Base-by-base conservation (phyloP, 1,139 yeast species). In the Debaryomyces robertsiae region DNA sequence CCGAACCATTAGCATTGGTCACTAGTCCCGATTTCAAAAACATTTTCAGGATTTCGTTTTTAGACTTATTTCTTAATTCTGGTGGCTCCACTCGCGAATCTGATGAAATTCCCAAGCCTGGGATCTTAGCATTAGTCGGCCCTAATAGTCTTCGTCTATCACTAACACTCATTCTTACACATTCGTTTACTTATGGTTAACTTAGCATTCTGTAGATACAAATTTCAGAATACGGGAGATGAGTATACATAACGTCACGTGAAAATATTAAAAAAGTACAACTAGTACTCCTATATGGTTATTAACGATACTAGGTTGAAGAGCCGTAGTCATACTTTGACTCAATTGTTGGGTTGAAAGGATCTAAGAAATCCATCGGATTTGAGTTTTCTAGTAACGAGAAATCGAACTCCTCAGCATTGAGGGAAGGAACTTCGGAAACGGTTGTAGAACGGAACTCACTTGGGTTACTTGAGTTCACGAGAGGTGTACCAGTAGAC, bases 1-100 rank as follows among this genome's bases (percentile, higher is more conserved):
- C 77, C 7, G 96, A 88, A 2, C 98, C 98, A 54, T 83, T 84
- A 34, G 93, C 84, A 50, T 86, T 87, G 30, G 79, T 76, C 15
- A 85, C 79, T 19, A 66, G 65, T 2, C 88, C 87, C 4, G 82
- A 78, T 52, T 82, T 75, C 35, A 84, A 58, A 55, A 74, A 78
- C 46, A 74, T 63, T 46, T 65, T 61, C 40, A 71, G 58, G 23
- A 66, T 55, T 27, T 57, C 65, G 40, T 55, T 53, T 6, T 38
- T 42, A 11, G 41, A 13, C 30, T 38, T 38, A 16, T 30, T 37
- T 3, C 6, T 25, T 9, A n/a, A 29, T 17, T 18, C 22, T 27
- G 30, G 13, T 3, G 30, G 32, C 3, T 29, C 36, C 18, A 9
- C 30, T 38, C 18, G 31, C 17, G 45, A 23, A 17, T 39, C 44